Percentiles rank a stretch among this genome's conserved stretches.
Conservation (phyloP, 2,329 filamentous ascomycete species). For the Aspergillus ibericus region DNA sequence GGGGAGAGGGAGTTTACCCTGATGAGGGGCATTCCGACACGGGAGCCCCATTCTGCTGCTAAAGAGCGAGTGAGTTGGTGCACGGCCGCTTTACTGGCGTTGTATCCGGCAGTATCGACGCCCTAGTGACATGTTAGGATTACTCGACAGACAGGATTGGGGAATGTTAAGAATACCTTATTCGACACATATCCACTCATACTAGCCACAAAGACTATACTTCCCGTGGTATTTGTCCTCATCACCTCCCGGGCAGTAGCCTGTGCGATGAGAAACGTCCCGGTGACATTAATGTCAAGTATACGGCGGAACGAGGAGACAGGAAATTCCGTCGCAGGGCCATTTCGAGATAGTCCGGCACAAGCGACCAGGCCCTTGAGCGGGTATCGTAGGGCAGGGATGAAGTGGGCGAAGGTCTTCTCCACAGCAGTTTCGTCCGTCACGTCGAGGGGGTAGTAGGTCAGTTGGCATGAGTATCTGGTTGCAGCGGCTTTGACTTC, state of each 20-base stretch:
- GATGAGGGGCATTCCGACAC: constrained; percentile 17
- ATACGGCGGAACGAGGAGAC: constrained; percentile 13
- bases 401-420: constrained; percentile 19
- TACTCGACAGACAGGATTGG: too few relatives aligned
- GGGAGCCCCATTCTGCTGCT: constrained; percentile 48
- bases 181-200: constrained; percentile 23
- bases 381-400: constrained; percentile 22
- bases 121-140: constrained; percentile 5
- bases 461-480: constrained; percentile 5
- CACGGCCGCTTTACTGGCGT: constrained; percentile 49
- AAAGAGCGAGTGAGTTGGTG: constrained; percentile 47
- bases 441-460: constrained; percentile 26
- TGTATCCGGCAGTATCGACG: constrained; percentile 35
- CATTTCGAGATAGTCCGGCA: constrained; percentile 31
- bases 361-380: constrained; percentile 35
- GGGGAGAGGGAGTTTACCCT: constrained; percentile 24
- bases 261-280: constrained; percentile 22
- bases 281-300: constrained; percentile 30
- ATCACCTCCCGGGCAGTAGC: constrained; percentile 13
- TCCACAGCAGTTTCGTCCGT: constrained; percentile 18
- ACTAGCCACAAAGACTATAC: constrained; percentile 22
- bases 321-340: constrained; percentile 27
- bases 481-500: constrained; percentile 10
- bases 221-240: constrained; percentile 2
- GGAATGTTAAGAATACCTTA: constrained; percentile 5